Percentiles rank a stretch among this genome's conserved stretches.
Evolutionary conservation across 768 basidiomycete species (phyloP).

Genomic region (Tylopilus rubrobrunneus): DNA sequence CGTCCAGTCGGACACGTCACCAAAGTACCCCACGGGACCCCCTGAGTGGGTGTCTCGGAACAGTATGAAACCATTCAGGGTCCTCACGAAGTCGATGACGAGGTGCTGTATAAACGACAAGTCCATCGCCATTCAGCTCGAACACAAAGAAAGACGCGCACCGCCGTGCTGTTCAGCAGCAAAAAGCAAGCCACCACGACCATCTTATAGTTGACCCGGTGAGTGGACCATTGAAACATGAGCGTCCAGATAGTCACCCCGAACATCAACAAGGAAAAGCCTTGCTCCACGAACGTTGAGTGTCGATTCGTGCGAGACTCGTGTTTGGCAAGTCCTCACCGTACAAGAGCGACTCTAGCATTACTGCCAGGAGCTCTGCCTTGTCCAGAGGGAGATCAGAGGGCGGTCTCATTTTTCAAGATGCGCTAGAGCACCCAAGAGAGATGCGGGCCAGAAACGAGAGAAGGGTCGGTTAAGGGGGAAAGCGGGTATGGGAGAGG

Average conservation of each 20-base stretch:
- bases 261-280: conserved; percentile 36
- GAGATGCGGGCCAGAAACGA: not conserved
- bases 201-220: conserved; percentile 19
- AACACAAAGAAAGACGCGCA: not conserved
- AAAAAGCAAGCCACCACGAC: conserved; percentile 22
- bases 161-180: conserved; percentile 9
- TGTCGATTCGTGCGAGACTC: not conserved
- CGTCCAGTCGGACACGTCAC: not conserved
- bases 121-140: not conserved
- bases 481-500: too few species aligned
- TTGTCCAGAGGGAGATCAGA: not conserved
- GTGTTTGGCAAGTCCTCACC: not conserved
- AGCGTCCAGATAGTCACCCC: conserved; percentile 27
- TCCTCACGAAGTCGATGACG: not conserved
- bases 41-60: not conserved
- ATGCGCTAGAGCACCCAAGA: not conserved
- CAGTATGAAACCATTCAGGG: not conserved
- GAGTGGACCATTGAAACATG: not conserved
- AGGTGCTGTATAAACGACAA: not conserved
- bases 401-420: not conserved
- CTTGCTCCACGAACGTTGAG: conserved; percentile 9
- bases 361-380: not conserved
- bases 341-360: not conserved
- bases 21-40: not conserved
- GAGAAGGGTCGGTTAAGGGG: too few species aligned